A percentile compares a stretch with the other conserved stretches of the same genome.
These are phyloP conservation scores for Ramaria sp. DNA, from an alignment of 768 basidiomycete genomes.

Conservation along the genomic window DNA sequence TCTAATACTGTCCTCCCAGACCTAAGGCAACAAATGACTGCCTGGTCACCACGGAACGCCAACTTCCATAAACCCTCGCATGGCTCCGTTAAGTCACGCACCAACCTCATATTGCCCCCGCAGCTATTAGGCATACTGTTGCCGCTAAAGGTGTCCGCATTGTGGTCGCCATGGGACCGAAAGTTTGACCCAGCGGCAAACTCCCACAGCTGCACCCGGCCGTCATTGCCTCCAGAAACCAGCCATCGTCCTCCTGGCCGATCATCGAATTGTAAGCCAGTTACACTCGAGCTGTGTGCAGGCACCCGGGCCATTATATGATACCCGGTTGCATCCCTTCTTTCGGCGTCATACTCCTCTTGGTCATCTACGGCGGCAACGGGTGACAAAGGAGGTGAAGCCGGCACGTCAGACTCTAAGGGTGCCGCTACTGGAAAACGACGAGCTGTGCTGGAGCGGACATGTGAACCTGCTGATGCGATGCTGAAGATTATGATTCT, in stretches of 20 bases:
- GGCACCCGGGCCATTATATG: conserved; percentile 44
- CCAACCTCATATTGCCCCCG: conserved; percentile 19
- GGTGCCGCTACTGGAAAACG: background rate
- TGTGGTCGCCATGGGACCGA: conserved; percentile 14
- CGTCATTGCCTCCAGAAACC: conserved; percentile 80
- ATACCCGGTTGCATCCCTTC: conserved; percentile 14
- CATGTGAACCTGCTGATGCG: conserved; percentile 21
- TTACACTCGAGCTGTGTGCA: conserved; percentile 84
- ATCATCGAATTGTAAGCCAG: conserved; percentile 78
- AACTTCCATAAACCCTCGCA: conserved; percentile 88
- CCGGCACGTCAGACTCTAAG: conserved; percentile 23
- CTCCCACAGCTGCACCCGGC: conserved; percentile 67
- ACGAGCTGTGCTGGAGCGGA: conserved; percentile 1
- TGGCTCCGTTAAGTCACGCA: conserved; percentile 68
- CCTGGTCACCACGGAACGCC: conserved; percentile 57
- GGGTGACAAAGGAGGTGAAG: background rate
- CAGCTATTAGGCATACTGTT: conserved; percentile 36
- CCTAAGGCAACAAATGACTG: conserved; percentile 73
- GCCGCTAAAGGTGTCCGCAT: conserved; percentile 17
- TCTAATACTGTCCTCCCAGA: conserved; percentile 79
- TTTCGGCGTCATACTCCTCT: conserved; percentile 25
- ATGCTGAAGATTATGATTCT: conserved; percentile 67
- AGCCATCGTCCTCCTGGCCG: conserved; percentile 35
- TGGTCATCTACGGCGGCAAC: conserved; percentile 19
- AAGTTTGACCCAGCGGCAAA: conserved; percentile 26